Base-by-base conservation (phyloP, 2,329 filamentous ascomycete species). In the Phialophora expanda region DNA sequence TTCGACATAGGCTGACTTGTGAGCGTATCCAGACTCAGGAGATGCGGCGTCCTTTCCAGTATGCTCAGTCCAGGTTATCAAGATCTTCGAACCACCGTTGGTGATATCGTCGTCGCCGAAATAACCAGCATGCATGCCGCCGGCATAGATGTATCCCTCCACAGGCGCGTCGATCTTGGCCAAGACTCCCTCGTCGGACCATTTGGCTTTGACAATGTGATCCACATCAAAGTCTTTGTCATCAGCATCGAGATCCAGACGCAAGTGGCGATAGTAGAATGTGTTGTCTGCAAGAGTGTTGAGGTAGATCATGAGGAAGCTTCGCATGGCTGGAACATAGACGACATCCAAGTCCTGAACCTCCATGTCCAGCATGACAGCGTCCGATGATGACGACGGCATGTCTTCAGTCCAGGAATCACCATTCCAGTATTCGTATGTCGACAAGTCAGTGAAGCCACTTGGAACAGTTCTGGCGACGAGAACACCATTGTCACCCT, bases 261-360 rank as follows among this genome's bases (percentile, higher is more conserved):
- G 69, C 28, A 76, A 69, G 63, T 74, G 74, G 53, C 74, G 74
- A 54, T 73, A 76, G 64, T 75, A 76, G 66, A 76, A 75, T 9
- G 73, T 75, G 61, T 73, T 76, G 69, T 76, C 75, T 17, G 71
- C 75, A 46, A 73, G 70, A 30, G 64, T 67, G 9, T 70, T 74
- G 51, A 76, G 66, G 62, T 76, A 76, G 48, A 76, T 68, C 66
- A 74, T 73, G 66, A 75, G 66, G 66, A 76, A 76, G 17, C 72
- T 75, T 12, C 73, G 64, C 58, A 76, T 71, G 30, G 70, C 65
- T 20, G 75, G 75, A 12, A 75, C 75, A 57, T 75, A 76, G 61
- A 76, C 71, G 28, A 76, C 53, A 63, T 76, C 73, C 38, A 73
- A 56, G 44, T 74, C 73, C 72, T 74, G 74, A 50, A 75, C 72